Percentiles rank a stretch among this genome's conserved stretches.
Evolutionary conservation across 1,284 basidiomycete genomes (phyloP).

Genomic region (Pterula multifida): DNA sequence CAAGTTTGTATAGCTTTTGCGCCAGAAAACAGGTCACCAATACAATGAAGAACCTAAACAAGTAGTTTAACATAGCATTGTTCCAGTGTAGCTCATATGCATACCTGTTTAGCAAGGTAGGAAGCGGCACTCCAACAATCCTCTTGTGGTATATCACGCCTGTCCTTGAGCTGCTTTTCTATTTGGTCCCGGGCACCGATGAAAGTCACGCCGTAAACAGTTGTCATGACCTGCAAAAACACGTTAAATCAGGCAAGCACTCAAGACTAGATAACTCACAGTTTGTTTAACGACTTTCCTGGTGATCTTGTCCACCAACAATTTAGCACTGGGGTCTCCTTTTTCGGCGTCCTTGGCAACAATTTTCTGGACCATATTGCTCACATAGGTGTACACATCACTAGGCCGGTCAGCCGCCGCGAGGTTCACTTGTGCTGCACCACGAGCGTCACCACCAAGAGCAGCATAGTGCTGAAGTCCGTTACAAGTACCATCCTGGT

Average conservation of each 20-base stretch:
- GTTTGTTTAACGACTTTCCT: slow-evolving; percentile 99
- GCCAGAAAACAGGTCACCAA: slow-evolving; percentile 88
- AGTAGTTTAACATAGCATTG: neutral
- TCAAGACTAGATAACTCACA: slow-evolving; percentile 27
- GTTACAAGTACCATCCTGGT: slow-evolving; percentile 99
- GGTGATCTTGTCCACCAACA: slow-evolving; percentile 74
- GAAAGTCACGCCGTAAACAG: slow-evolving; percentile 97
- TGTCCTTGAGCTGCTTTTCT: slow-evolving; percentile 75
- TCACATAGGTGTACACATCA: slow-evolving; percentile 96
- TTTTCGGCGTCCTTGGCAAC: slow-evolving; percentile 32
- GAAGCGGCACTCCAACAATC: slow-evolving; percentile 66
- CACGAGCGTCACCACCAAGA: slow-evolving; percentile 84
- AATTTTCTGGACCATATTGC: slow-evolving; percentile 58
- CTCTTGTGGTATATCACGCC: slow-evolving; percentile 65
- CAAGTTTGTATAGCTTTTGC: slow-evolving; percentile 89
- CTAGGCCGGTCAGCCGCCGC: slow-evolving; percentile 78
- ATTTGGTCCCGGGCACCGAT: slow-evolving; percentile 95
- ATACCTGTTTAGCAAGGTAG: slow-evolving; percentile 73
- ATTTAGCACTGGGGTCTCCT: slow-evolving; percentile 44
- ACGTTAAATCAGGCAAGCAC: neutral
- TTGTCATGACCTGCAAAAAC: slow-evolving; percentile 81
- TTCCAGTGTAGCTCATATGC: too few relatives aligned
- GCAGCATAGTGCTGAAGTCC: slow-evolving; percentile 98
- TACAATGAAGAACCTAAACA: slow-evolving; percentile 59
- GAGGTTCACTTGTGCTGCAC: slow-evolving; percentile 91